phyloP scores from a whole-genome alignment of 1,284 basidiomycete species.

The Rhodotorula sp. region DNA sequence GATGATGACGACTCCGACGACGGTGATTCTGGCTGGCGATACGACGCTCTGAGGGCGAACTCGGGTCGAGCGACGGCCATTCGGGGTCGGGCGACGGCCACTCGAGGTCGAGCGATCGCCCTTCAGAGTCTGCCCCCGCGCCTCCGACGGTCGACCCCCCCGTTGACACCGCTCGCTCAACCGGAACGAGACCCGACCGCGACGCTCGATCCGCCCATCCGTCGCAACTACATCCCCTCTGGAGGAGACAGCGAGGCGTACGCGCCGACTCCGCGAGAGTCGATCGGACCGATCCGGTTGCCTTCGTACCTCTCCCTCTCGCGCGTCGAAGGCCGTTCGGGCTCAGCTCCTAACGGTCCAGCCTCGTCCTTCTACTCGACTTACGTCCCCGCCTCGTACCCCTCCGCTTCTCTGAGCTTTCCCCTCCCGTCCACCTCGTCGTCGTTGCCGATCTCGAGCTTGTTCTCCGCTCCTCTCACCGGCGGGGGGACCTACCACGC shows the following conservation, averaged over 20 bases:
- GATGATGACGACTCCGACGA: no score
- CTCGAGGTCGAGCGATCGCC: no score
- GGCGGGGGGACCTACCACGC: neutral
- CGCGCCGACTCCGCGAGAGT: neutral
- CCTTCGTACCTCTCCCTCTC: neutral
- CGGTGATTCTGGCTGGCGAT: no score
- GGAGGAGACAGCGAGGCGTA: neutral
- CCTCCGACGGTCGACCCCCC: neutral
- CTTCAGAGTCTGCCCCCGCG: neutral
- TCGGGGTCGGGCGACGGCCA: no score
- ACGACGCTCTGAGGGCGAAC: no score
- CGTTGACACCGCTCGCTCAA: no score
- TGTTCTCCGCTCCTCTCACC: constrained; percentile 6
- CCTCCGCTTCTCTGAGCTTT: neutral
- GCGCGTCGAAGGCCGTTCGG: neutral
- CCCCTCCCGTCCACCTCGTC: neutral
- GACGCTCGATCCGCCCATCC: neutral
- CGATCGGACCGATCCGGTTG: constrained; percentile 9
- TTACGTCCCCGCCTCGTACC: neutral
- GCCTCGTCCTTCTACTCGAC: neutral
- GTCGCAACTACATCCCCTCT: constrained; percentile 4
- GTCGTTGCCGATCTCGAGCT: neutral
- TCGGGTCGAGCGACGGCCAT: no score
- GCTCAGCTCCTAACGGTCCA: neutral
- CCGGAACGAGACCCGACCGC: neutral